These are phyloP conservation scores for Clathrospora elynae DNA, from an alignment of 2,329 filamentous ascomycete species.

Conservation along the genomic window DNA sequence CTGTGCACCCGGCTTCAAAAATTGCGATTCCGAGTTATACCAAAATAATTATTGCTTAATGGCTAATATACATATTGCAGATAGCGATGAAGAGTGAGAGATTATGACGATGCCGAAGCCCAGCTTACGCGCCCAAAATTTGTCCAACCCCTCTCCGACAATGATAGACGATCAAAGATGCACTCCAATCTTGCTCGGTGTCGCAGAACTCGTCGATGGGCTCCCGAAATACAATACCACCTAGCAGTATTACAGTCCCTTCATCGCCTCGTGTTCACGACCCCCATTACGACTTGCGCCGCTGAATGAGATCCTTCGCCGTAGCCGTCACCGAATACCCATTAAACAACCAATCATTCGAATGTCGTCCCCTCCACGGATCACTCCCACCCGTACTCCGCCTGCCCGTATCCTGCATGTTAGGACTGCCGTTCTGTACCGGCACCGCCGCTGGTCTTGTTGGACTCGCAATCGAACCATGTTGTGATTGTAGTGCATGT, in stretches of 20 bases:
- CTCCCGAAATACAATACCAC: conserved; percentile 25
- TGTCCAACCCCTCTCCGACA: too few relatives aligned
- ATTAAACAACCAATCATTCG: conserved; percentile 49
- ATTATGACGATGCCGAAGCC: not conserved
- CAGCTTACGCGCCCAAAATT: too few relatives aligned
- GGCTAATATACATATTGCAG: too few relatives aligned
- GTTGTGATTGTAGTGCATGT: conserved; percentile 17
- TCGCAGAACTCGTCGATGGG: too few relatives aligned
- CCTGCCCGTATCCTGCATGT: conserved; percentile 29
- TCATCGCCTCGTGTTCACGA: too few relatives aligned
- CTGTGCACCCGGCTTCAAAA: too few relatives aligned
- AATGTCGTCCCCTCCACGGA: conserved; percentile 46
- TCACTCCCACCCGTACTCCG: conserved; percentile 41
- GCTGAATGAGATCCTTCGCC: conserved; percentile 38
- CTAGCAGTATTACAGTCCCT: conserved; percentile 23
- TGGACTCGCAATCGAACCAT: conserved; percentile 19
- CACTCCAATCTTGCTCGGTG: too few relatives aligned
- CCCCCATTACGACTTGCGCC: too few relatives aligned
- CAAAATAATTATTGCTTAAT: too few relatives aligned
- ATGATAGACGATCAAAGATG: too few relatives aligned
- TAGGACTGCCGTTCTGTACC: conserved; percentile 31
- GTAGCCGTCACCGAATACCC: conserved; percentile 47
- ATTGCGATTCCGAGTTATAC: too few relatives aligned
- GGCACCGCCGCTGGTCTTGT: conserved; percentile 10
- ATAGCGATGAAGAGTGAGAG: too few relatives aligned